These are phyloP conservation scores for Talaromyces marneffei DNA, from an alignment of 2,329 filamentous ascomycete species.

Conservation along the genomic window DNA sequence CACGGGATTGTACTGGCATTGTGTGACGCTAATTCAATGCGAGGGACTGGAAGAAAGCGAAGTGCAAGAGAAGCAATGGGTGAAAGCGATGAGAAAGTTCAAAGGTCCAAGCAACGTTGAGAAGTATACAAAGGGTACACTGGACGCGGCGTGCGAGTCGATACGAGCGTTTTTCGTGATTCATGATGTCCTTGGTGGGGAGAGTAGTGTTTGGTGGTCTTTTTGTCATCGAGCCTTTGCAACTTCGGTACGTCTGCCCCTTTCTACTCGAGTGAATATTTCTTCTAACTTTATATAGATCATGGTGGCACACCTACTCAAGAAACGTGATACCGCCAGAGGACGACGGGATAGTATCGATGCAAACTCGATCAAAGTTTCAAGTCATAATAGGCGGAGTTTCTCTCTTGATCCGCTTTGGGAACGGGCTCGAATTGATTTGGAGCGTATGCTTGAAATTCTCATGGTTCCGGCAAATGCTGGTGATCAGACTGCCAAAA, in stretches of 20 bases:
- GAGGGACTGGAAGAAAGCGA: conserved; percentile 12
- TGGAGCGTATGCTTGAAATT: conserved; percentile 12
- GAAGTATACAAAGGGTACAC: conserved; percentile 4
- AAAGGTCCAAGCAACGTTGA: conserved; percentile 4
- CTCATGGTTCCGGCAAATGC: conserved; percentile 1
- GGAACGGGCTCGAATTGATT: conserved; percentile 9
- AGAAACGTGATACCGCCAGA: background rate
- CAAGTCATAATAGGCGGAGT: background rate
- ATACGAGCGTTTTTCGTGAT: conserved; percentile 14
- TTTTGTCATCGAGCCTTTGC: conserved; percentile 15
- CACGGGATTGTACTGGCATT: conserved; percentile 13
- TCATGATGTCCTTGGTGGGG: conserved; percentile 9
- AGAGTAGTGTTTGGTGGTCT: conserved; percentile 15
- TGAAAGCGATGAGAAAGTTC: background rate
- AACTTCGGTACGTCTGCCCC: conserved; percentile 8
- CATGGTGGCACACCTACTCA: conserved; percentile 9
- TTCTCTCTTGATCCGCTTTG: conserved; percentile 7
- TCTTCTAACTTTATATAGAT: conserved; percentile 4
- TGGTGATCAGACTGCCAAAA: conserved; percentile 9
- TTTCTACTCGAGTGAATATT: background rate
- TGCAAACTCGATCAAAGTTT: background rate
- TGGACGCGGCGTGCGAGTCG: conserved; percentile 12
- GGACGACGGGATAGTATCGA: background rate
- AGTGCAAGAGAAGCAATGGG: background rate
- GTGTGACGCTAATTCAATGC: conserved; percentile 12